Percentiles rank a stretch among this genome's conserved stretches.
These are phyloP conservation scores for Talaromyces sp. DNA, from an alignment of 2,329 filamentous ascomycete genomes.

Conservation along the genomic window DNA sequence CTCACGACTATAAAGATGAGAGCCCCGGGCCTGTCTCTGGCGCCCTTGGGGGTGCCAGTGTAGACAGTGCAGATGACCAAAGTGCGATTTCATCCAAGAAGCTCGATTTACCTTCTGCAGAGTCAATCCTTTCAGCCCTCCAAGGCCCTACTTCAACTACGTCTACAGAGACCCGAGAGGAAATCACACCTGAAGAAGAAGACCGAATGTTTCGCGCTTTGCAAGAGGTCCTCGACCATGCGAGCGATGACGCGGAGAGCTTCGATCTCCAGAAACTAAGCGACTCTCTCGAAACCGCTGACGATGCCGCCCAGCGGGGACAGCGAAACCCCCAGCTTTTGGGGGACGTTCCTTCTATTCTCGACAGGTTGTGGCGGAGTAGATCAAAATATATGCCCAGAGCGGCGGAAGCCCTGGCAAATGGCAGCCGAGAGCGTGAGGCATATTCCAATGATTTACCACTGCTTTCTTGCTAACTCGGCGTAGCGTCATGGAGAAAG, in stretches of 20 bases:
- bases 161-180: slow-evolving; percentile 12
- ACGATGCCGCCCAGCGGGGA: slow-evolving; percentile 20
- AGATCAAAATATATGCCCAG: slow-evolving; percentile 29
- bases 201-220: slow-evolving; percentile 30
- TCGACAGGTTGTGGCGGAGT: slow-evolving; percentile 33
- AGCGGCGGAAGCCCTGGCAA: slow-evolving; percentile 35
- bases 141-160: slow-evolving; percentile 17
- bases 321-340: slow-evolving; percentile 19
- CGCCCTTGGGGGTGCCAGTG: background rate
- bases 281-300: slow-evolving; percentile 24
- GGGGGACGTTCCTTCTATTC: slow-evolving; percentile 21
- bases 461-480: slow-evolving; percentile 9
- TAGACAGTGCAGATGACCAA: background rate
- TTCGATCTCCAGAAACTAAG: slow-evolving; percentile 25
- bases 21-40: slow-evolving; percentile 1
- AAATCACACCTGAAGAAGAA: slow-evolving; percentile 21
- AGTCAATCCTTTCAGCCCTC: slow-evolving; percentile 21
- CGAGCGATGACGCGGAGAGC: slow-evolving; percentile 7
- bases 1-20: slow-evolving; percentile 8
- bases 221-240: slow-evolving; percentile 22
- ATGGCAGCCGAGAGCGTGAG: slow-evolving; percentile 40
- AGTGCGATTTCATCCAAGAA: background rate
- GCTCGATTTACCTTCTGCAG: slow-evolving; percentile 21
- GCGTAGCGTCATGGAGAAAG: slow-evolving; percentile 33
- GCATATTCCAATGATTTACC: slow-evolving; percentile 7